Conservation (phyloP, 345 rosid genomes). For the Eucalyptus globulus region DNA sequence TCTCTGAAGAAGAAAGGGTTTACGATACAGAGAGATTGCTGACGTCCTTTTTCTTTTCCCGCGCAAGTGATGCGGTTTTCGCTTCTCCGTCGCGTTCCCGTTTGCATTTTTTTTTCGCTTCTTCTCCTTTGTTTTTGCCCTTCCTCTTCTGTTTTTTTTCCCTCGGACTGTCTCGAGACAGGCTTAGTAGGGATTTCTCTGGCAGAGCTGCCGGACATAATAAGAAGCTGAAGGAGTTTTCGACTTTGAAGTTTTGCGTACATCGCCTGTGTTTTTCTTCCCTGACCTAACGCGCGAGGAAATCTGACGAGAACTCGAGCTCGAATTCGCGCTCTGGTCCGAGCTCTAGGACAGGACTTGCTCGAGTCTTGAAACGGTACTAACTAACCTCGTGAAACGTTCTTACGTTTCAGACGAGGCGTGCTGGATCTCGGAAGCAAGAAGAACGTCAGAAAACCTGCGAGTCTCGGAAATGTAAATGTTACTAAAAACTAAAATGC, state of each 20-base stretch:
- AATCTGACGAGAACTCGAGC: background rate
- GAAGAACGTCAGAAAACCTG: background rate
- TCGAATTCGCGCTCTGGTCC: background rate
- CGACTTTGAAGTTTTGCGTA: background rate
- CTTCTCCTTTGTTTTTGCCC: background rate
- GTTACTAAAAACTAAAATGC: background rate
- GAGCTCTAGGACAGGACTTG: background rate
- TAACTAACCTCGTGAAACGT: background rate
- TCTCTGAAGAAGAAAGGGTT: slow-evolving; percentile 1
- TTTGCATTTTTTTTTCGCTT: background rate
- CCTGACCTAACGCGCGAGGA: background rate
- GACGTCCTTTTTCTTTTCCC: background rate
- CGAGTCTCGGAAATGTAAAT: background rate
- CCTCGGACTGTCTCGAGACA: background rate
- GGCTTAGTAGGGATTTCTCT: background rate
- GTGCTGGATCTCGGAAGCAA: background rate
- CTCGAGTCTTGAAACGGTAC: background rate
- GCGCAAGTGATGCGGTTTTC: background rate
- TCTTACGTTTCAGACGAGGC: background rate
- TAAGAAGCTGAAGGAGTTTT: background rate
- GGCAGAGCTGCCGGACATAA: background rate
- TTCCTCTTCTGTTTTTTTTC: background rate
- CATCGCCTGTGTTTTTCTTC: background rate
- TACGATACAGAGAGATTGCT: background rate
- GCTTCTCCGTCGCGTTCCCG: background rate